Percentiles rank a stretch among this genome's conserved stretches.
Evolutionary conservation across 352 stramenopile genomes (phyloP).

Genomic region (Phytophthora tubulina): DNA sequence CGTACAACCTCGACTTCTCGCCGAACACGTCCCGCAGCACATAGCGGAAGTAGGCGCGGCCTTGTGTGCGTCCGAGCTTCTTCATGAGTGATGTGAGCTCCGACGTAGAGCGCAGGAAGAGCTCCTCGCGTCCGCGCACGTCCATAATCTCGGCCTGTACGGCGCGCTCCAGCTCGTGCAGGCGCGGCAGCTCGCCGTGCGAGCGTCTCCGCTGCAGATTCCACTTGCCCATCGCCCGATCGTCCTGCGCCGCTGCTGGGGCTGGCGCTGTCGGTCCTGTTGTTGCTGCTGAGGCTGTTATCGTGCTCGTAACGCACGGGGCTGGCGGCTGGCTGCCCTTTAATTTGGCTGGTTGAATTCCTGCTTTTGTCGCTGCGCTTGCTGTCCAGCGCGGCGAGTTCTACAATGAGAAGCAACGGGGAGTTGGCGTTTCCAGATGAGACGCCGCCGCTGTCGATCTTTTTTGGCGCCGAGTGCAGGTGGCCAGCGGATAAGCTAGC

Average conservation of each 20-base stretch:
- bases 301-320: slow-evolving; percentile 18
- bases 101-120: slow-evolving; percentile 84
- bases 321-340: slow-evolving; percentile 16
- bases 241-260: slow-evolving; percentile 1
- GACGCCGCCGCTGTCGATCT: slow-evolving; percentile 25
- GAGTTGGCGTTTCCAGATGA: slow-evolving; percentile 33
- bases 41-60: slow-evolving; percentile 84
- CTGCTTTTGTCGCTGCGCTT: neutral
- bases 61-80: slow-evolving; percentile 71
- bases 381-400: slow-evolving; percentile 30
- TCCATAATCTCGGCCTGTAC: slow-evolving; percentile 73
- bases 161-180: slow-evolving; percentile 75
- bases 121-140: slow-evolving; percentile 69
- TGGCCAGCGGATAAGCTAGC: slow-evolving; percentile 8
- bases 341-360: neutral
- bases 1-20: slow-evolving; percentile 68
- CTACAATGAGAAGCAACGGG: slow-evolving; percentile 43
- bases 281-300: slow-evolving; percentile 22
- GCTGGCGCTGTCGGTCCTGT: slow-evolving; percentile 5
- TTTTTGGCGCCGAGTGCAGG: slow-evolving; percentile 32
- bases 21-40: slow-evolving; percentile 81
- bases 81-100: slow-evolving; percentile 78
- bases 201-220: slow-evolving; percentile 43
- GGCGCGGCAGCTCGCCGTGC: slow-evolving; percentile 62
- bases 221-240: slow-evolving; percentile 45